Conservation (phyloP, 2,329 filamentous ascomycete species). For the Neofusicoccum ribis region DNA sequence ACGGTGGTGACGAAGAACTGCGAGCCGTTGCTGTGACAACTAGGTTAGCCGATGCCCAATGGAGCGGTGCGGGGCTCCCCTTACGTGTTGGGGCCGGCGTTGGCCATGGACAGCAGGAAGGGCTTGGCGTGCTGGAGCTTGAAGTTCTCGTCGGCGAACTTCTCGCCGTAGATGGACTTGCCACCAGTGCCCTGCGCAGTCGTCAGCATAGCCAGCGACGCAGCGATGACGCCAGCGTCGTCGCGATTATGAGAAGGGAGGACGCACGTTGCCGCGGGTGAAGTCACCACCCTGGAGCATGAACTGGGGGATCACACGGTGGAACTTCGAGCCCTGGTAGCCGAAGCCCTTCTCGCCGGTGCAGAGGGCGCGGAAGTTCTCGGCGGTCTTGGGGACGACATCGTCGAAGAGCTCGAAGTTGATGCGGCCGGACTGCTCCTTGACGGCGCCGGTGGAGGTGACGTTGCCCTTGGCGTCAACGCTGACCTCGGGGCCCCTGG, state of each 20-base stretch:
- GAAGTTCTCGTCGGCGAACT: slow-evolving; percentile 96
- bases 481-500: slow-evolving; percentile 71
- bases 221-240: slow-evolving; percentile 1
- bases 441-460: slow-evolving; percentile 46
- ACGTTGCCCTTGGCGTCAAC: slow-evolving; percentile 57
- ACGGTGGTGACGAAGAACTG: slow-evolving; percentile 74
- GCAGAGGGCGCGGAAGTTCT: slow-evolving; percentile 85
- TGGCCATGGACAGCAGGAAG: slow-evolving; percentile 90
- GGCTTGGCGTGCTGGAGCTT: slow-evolving; percentile 68
- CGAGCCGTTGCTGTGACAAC: slow-evolving; percentile 60
- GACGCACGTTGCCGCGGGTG: slow-evolving; percentile 82
- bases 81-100: slow-evolving; percentile 89
- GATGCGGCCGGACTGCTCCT: slow-evolving; percentile 77
- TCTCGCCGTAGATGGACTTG: slow-evolving; percentile 93
- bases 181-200: slow-evolving; percentile 74
- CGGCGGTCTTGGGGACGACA: slow-evolving; percentile 81
- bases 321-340: slow-evolving; percentile 82
- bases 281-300: slow-evolving; percentile 98
- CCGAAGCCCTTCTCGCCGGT: slow-evolving; percentile 78
- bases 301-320: slow-evolving; percentile 90
- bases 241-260: neutral
- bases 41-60: slow-evolving; percentile 23
- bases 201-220: slow-evolving; percentile 24
- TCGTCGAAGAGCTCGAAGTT: slow-evolving; percentile 87
- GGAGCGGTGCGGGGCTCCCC: slow-evolving; percentile 25